Evolutionary conservation across 345 rosid species (phyloP), one percentile per base, ranked within the genome.

Genomic region (Excoecaria agallocha): DNA sequence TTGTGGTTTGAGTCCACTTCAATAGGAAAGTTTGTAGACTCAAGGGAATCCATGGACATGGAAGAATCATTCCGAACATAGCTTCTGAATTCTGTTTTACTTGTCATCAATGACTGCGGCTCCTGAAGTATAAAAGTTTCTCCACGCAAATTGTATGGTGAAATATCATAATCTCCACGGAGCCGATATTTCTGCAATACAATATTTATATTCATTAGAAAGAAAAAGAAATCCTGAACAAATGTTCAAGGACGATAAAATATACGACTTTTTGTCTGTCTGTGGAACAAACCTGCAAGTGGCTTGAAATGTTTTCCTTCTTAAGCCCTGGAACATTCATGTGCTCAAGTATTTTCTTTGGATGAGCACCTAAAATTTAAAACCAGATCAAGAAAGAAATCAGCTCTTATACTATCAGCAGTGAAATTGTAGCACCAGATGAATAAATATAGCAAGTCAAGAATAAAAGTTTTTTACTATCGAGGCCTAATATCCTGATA

Each of bases 251-350:
- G 10, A 43, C 10, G 10, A 43, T 6, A 43, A 6, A 6, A 10
- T 1, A 1, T 43, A 1, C 8, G 10, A 6, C 10, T 43, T 43
- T 43, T 10, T 43, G 7, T 43, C 10, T 43, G 12, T 60, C 24
- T 22, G 13, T 5, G 55, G 17, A 30, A 77, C 74, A 68, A 74
- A 88, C 92, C 89, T 86, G 88, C 68, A 86, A 74, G 73, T 86
- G 88, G 80, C 88, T 85, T 15, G 86, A 82, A 72, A 88, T 64
- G 35, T 80, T 69, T 73, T 71, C 76, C 67, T 77, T 83, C 70
- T 16, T 86, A 16, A 86, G 79, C 35, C 81, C 85, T 3, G 82
- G 81, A 41, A 84, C 86, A 62, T 82, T 83, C 89, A 88, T 86
- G 64, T 58, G 73, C 74, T 70, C 39, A 55, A 85, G 86, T 69